A percentile compares a stretch with the other conserved stretches of the same genome.
phyloP scores from a whole-genome alignment of 257 asterid species.

The Solanum sejunctum region DNA sequence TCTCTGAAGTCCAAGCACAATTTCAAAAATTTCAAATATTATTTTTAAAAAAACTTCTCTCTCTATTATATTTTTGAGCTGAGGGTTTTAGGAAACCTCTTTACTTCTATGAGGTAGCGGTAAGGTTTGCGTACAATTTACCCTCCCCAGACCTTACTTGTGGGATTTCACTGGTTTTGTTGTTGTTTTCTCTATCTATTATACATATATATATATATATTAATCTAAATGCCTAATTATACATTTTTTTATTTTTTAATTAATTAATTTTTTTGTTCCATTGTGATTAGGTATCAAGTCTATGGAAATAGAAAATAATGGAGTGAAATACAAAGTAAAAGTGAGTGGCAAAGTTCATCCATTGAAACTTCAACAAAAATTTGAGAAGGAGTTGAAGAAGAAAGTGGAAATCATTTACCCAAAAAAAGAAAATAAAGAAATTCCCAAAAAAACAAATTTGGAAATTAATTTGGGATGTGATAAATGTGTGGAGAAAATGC shows the following conservation, averaged over 20 bases:
- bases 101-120: too few relatives aligned
- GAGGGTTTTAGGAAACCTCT: too few relatives aligned
- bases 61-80: too few relatives aligned
- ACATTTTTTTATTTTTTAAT: not conserved
- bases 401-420: not conserved
- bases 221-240: not conserved
- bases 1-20: too few relatives aligned
- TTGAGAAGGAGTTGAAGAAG: not conserved
- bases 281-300: not conserved
- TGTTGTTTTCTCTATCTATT: too few relatives aligned
- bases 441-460: not conserved
- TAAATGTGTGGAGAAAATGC: not conserved
- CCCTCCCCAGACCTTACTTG: too few relatives aligned
- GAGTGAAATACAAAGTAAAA: not conserved
- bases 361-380: not conserved
- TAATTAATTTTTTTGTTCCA: not conserved
- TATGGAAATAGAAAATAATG: not conserved
- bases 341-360: not conserved
- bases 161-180: too few relatives aligned
- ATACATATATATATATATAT: not conserved
- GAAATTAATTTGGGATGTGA: not conserved
- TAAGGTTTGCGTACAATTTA: too few relatives aligned
- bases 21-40: too few relatives aligned
- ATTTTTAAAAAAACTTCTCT: too few relatives aligned
- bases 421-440: not conserved